These are phyloP conservation scores for Nigrospora sphaerica DNA, from an alignment of 2,329 filamentous ascomycete species.

Conservation along the genomic window DNA sequence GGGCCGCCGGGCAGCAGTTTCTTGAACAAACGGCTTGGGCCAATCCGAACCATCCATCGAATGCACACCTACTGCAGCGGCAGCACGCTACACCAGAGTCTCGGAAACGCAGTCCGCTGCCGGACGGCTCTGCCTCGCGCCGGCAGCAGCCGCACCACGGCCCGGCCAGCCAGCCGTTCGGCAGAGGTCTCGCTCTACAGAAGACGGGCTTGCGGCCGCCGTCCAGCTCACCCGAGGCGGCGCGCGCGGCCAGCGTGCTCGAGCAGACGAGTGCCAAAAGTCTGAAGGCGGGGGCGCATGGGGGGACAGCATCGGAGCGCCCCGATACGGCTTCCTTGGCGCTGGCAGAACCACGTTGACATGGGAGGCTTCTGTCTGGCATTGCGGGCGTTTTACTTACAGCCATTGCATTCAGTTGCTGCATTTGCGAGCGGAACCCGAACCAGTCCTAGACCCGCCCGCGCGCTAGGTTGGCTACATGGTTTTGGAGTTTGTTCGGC, in stretches of 20 bases:
- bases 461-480: no score
- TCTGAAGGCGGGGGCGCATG: constrained; percentile 9
- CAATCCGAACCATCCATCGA: constrained; percentile 74
- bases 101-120: constrained; percentile 11
- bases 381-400: no score
- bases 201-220: constrained; percentile 15
- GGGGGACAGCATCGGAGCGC: no score
- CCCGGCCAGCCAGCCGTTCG: constrained; percentile 15
- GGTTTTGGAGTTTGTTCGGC: no score
- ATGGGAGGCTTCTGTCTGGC: no score
- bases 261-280: constrained; percentile 22
- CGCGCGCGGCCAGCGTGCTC: constrained; percentile 25
- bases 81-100: constrained; percentile 28
- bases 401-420: no score
- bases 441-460: no score
- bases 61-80: constrained; percentile 35
- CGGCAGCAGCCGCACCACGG: constrained; percentile 21
- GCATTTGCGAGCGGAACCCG: no score
- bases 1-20: constrained; percentile 75
- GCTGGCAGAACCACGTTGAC: no score
- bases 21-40: constrained; percentile 89
- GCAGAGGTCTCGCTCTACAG: constrained; percentile 15
- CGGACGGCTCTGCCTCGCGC: constrained; percentile 26
- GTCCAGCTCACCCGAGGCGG: constrained; percentile 37
- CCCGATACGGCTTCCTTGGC: no score